phyloP scores from a whole-genome alignment of 2,329 filamentous ascomycete genomes.

The Thielaviopsis euricoi region DNA sequence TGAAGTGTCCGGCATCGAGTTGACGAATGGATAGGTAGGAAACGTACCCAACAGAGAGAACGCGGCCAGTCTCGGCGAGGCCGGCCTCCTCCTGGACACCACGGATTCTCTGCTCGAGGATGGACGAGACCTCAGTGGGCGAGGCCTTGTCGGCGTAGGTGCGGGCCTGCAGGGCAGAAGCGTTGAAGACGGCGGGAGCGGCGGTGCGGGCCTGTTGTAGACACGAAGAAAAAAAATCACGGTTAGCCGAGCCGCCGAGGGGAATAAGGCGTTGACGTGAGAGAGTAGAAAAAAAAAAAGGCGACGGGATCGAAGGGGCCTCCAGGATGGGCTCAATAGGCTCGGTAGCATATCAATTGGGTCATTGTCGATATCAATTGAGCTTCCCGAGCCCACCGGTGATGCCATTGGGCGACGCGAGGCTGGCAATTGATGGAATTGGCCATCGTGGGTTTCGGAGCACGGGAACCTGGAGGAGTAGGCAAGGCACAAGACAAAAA shows the following conservation, averaged over 20 bases:
- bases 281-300: slow-evolving; percentile 19
- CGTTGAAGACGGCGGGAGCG: slow-evolving; percentile 61
- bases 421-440: slow-evolving; percentile 29
- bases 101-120: slow-evolving; percentile 97
- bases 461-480: slow-evolving; percentile 6
- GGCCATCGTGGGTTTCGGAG: slow-evolving; percentile 20
- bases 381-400: slow-evolving; percentile 9
- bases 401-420: slow-evolving; percentile 7
- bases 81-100: slow-evolving; percentile 93
- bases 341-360: slow-evolving; percentile 11
- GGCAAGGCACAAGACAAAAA: neutral
- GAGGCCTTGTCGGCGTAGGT: slow-evolving; percentile 89
- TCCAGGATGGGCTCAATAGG: neutral
- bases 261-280: neutral
- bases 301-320: slow-evolving; percentile 11
- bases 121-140: slow-evolving; percentile 96
- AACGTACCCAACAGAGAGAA: slow-evolving; percentile 95
- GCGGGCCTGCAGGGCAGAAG: slow-evolving; percentile 56
- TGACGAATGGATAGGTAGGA: slow-evolving; percentile 11
- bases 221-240: slow-evolving; percentile 24
- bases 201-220: slow-evolving; percentile 62
- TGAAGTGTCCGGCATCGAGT: neutral
- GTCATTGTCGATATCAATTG: slow-evolving; percentile 5
- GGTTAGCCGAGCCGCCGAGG: slow-evolving; percentile 35
- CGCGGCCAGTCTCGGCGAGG: slow-evolving; percentile 96